phyloP scores from a whole-genome alignment of 129 eudicot genomes.

The Helianthus tuberosus region DNA sequence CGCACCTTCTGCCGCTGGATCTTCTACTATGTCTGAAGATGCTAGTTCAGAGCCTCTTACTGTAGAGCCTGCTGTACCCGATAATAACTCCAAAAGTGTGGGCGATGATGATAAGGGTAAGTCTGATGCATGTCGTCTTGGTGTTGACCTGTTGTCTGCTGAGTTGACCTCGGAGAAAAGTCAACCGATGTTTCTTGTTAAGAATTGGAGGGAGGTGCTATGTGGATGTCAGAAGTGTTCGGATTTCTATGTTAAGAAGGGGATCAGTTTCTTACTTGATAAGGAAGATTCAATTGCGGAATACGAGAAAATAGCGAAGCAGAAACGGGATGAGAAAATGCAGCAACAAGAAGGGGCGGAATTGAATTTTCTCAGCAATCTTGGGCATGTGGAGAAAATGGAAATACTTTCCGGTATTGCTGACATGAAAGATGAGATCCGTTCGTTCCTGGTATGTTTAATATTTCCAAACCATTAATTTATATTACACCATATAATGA shows the following conservation, averaged over 20 bases:
- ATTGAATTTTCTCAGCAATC: constrained; percentile 55
- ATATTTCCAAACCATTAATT: background rate
- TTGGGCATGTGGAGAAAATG: constrained; percentile 86
- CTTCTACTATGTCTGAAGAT: constrained; percentile 36
- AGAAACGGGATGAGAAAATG: constrained; percentile 75
- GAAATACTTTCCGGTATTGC: constrained; percentile 84
- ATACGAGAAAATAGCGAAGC: constrained; percentile 77
- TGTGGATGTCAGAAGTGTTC: constrained; percentile 75
- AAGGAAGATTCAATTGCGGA: constrained; percentile 88
- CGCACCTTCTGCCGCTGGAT: constrained; percentile 29
- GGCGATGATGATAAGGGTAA: constrained; percentile 33
- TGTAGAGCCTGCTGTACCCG: constrained; percentile 8
- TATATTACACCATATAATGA: background rate
- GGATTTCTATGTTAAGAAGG: constrained; percentile 60
- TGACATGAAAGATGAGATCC: constrained; percentile 85
- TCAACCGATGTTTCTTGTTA: constrained; percentile 73
- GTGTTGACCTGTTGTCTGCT: constrained; percentile 51
- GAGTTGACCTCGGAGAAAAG: constrained; percentile 36
- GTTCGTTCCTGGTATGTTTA: constrained; percentile 57
- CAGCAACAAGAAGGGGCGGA: constrained; percentile 75
- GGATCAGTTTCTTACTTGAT: constrained; percentile 69
- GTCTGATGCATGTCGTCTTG: constrained; percentile 53
- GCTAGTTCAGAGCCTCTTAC: constrained; percentile 28
- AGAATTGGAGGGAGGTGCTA: constrained; percentile 81
- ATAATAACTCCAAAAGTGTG: constrained; percentile 23